Base-by-base conservation (phyloP, 2,329 filamentous ascomycete genomes). In the Colletotrichum musae region DNA sequence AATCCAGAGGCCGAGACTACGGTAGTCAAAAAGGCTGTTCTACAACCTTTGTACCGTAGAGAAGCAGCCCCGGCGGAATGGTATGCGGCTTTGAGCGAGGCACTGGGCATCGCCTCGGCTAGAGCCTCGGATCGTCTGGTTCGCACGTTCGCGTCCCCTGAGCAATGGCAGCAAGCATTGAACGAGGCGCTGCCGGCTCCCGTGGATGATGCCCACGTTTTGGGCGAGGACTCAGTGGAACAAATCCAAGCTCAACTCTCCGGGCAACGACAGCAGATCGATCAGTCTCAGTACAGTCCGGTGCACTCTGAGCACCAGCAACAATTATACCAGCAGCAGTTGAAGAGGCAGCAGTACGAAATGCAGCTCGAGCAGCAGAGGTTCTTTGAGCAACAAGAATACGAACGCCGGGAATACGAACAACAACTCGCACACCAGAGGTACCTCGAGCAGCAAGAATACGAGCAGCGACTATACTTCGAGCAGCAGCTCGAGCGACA, bases 131-230 rank as follows among this genome's bases (percentile, higher is more conserved):
- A 18, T 28, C 54, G 24, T 15, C 50, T 68, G 18, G 39, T 64
- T 36, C 68, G 72, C 12, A 62, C 48, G 41, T 70, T 70, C 16
- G 64, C 66, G 2, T 64, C 65, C 13, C 45, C 56, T 3, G 57
- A 52, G 6, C 39, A 68, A 15, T 73, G 73, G 64, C 47, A 68
- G 18, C 51, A 57, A 47, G 75, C 73, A 13, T 59, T 72, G 16
- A 43, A 70, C 32, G 77, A 59, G 15, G 75, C 47, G 63, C 48
- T 48, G 41, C 36, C 58, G 50, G 43, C 39, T 16, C 28, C 18
- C 32, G 32, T 36, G 6, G 26, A 45, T 58, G 18, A 21, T n/a
- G 24, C 51, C 15, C 21, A 57, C 45, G 45, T 32, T 15, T 24
- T 39, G 7, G 54, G 41, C 21, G 28, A 10, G 39, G 57, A 45